Evolutionary conservation across 1,139 yeast species (phyloP), one percentile per base, ranked within the genome.

Genomic region (Yamadazyma oceani): DNA sequence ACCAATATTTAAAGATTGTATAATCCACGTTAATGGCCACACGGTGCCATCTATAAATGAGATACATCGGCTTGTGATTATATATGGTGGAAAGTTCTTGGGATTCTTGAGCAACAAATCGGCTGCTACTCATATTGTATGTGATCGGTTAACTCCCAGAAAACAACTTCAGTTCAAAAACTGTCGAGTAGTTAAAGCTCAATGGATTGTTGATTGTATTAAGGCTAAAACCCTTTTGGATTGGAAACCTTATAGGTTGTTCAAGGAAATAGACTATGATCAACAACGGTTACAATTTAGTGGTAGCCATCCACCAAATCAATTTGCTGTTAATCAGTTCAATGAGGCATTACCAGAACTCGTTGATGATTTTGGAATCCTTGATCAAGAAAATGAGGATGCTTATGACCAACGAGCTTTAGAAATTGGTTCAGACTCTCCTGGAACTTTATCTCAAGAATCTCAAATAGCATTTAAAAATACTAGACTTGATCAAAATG

Each of bases 71-170:
- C 53, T 86, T 46, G 81, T 92, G 4, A 78, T 86, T 3, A 51
- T 79, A 7, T 76, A 89, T 57, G 97, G 97, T 0, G 98, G 98
- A 0, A 73, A 66, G 40, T 87, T 86, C 49, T 57, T 85, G 17
- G 82, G 83, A 44, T 82, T 78, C 58, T 58, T 90, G 33, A 69
- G 78, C 5, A 80, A 83, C 17, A 89, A 89, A 53, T 73, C 84
- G 4, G 70, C 76, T 10, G 94, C 84, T 1, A 86, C 97, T 0
- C 97, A 92, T 60, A 84, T 92, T 6, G 64, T 92, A 2, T 95
- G 97, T 19, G 80, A 83, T 39, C 69, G 80, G 25, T 57, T 90
- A 41, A 88, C 97, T 0, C 87, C 94, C 0, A 69, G 87, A 33
- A 90, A 92, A 57, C 66, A 71, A 40, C 58, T 74, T 3, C 82